Evolutionary conservation across 164 flowering plant species (phyloP), one percentile per base, ranked within the genome.

Genomic region (Umbellularia californica): DNA sequence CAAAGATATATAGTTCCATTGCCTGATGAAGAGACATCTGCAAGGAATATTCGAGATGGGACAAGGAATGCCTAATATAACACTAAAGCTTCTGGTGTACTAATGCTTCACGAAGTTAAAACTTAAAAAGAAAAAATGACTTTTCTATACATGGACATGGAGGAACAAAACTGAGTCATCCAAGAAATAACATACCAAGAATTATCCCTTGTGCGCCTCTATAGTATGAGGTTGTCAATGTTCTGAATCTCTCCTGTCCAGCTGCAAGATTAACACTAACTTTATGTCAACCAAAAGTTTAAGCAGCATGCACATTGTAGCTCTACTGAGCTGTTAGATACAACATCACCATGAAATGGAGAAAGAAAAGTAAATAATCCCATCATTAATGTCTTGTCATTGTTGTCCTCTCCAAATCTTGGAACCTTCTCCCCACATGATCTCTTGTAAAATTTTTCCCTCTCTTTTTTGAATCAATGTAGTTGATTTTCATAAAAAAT

Each of bases 181-280:
- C 17, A 51, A 47, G 28, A 15, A 52, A 74, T 71, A 13, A 63
- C 87, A 67, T 90, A 94, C 97, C 98, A 51, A 94, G 92, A 83
- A 94, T 81, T 72, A 94, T 91, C 68, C 96, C 98, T 70, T 94
- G 97, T 52, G 93, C 96, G 80, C 88, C 87, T 87, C 98, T 88
- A 62, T 90, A 92, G 80, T 92, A 94, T 27, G 98, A 90, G 84
- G 86, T 90, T 58, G 97, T 94, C 71, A 94, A 78, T 75, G 95
- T 94, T 81, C 97, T 87, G 85, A 92, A 91, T 81, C 92, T 87
- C 85, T 94, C 98, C 76, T 94, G 98, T 75, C 98, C 98, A 88
- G 98, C 98, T 94, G 91, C 85, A 85, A 78, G 13, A 81, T 68
- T 72, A 50, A 65, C 70, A 70, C 5, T 33, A 33, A 65, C 23